These are phyloP conservation scores for Torulaspora maleeae DNA, from an alignment of 805 yeast species.

Conservation along the genomic window DNA sequence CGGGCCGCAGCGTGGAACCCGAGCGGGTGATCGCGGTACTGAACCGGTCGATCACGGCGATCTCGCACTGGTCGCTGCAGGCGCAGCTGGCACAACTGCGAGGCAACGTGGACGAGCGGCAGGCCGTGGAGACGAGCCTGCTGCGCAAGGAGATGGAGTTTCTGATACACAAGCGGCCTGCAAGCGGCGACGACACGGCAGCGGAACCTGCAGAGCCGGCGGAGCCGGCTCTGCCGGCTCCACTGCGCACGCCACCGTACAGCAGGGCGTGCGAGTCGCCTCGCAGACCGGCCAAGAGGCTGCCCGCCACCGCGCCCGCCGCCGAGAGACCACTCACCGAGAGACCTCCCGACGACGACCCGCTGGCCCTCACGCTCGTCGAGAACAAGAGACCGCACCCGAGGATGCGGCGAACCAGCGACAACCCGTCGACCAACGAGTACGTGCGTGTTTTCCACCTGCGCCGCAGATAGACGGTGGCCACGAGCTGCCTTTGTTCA, in stretches of 20 bases:
- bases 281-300: neutral
- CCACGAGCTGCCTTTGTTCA: neutral
- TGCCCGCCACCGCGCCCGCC: too few relatives aligned
- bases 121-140: conserved; percentile 24
- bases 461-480: conserved; percentile 1
- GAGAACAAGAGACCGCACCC: conserved; percentile 34
- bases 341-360: too few relatives aligned
- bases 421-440: conserved; percentile 29
- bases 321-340: too few relatives aligned
- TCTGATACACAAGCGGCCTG: conserved; percentile 16
- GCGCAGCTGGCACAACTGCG: conserved; percentile 28
- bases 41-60: conserved; percentile 27
- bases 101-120: conserved; percentile 22
- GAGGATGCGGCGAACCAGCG: conserved; percentile 30
- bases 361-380: conserved; percentile 14
- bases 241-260: conserved; percentile 3
- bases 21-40: conserved; percentile 23
- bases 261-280: conserved; percentile 1
- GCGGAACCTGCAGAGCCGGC: too few relatives aligned
- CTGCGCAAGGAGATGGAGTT: conserved; percentile 27
- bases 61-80: conserved; percentile 34
- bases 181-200: too few relatives aligned
- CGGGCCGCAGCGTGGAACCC: conserved; percentile 11
- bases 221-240: too few relatives aligned
- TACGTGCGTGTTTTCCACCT: conserved; percentile 32